Conservation (phyloP, 257 asterid genomes). For the Nicotiana attenuata region DNA sequence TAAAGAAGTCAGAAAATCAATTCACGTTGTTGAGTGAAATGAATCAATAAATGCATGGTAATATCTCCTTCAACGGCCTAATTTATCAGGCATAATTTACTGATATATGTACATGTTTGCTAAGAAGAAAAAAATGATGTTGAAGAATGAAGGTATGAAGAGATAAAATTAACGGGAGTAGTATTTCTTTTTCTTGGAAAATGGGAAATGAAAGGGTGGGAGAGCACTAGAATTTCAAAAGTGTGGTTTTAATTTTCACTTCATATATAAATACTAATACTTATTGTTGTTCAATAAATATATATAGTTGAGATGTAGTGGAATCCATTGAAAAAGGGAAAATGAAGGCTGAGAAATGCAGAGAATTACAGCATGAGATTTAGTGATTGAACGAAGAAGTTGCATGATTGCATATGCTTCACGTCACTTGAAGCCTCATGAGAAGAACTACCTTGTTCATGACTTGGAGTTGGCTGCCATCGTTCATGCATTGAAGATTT, state of each 20-base stretch:
- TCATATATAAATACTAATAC: background rate
- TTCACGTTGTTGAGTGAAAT: no score
- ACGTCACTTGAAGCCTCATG: no score
- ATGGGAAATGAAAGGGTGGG: background rate
- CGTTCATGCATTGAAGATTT: no score
- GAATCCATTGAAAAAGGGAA: background rate
- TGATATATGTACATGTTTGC: background rate
- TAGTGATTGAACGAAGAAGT: slow-evolving; percentile 78
- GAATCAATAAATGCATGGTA: no score
- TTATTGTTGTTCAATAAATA: background rate
- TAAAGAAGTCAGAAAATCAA: background rate
- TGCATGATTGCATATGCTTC: no score
- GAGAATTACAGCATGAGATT: slow-evolving; percentile 73
- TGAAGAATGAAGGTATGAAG: background rate
- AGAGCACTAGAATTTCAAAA: background rate
- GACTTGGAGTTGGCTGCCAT: no score
- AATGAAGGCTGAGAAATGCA: background rate
- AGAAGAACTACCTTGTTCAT: no score
- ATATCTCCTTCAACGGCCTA: no score
- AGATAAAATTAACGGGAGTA: background rate
- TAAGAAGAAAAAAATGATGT: background rate
- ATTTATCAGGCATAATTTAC: no score
- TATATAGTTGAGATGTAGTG: background rate
- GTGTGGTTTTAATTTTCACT: background rate
- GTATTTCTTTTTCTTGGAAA: background rate